Evolutionary conservation across 352 stramenopile genomes (phyloP).

Genomic region (Phytopythium sindhum): DNA sequence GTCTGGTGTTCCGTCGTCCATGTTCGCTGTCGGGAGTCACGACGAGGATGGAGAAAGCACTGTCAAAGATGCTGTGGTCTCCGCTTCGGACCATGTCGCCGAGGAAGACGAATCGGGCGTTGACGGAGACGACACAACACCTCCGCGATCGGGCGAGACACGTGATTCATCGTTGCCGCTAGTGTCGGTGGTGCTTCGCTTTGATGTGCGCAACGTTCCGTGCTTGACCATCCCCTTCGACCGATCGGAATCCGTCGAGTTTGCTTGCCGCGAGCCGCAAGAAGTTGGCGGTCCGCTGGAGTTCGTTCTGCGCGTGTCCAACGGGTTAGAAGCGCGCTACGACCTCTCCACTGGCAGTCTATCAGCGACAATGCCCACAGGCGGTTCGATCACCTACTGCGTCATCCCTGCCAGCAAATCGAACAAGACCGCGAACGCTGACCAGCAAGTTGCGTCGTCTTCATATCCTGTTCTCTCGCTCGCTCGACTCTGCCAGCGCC

Average conservation of each 20-base stretch:
- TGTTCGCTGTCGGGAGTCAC: background rate
- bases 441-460: slow-evolving; percentile 1
- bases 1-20: background rate
- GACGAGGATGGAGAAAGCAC: background rate
- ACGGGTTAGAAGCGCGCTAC: slow-evolving; percentile 30
- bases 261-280: slow-evolving; percentile 42
- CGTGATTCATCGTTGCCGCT: background rate
- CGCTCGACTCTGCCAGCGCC: slow-evolving; percentile 48
- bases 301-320: slow-evolving; percentile 40
- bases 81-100: background rate
- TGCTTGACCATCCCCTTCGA: slow-evolving; percentile 31
- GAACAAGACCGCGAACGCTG: background rate
- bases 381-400: slow-evolving; percentile 24
- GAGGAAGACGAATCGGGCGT: background rate
- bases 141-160: background rate
- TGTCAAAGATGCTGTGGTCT: background rate
- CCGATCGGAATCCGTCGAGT: slow-evolving; percentile 20
- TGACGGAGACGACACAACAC: background rate
- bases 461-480: slow-evolving; percentile 9
- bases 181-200: slow-evolving; percentile 39
- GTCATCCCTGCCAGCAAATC: slow-evolving; percentile 9
- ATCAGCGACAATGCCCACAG: slow-evolving; percentile 15
- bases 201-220: slow-evolving; percentile 39
- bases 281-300: slow-evolving; percentile 36
- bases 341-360: slow-evolving; percentile 25